phyloP scores from a whole-genome alignment of 1,139 yeast genomes.

The Blastobotrys arbuscula region DNA sequence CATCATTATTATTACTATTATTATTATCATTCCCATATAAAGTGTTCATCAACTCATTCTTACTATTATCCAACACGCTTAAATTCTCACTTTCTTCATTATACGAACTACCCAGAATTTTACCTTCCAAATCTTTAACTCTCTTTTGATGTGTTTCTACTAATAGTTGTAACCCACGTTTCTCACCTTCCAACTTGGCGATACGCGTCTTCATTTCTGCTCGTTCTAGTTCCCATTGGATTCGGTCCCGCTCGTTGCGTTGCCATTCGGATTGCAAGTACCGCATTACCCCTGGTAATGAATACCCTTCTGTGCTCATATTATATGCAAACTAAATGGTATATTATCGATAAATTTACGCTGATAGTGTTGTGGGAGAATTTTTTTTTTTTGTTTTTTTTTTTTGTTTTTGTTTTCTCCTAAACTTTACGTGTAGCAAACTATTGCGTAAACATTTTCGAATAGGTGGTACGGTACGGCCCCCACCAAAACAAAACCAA shows the following conservation, averaged over 20 bases:
- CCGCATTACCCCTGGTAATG: slow-evolving; percentile 48
- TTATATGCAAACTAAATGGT: too few relatives aligned
- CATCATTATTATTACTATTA: slow-evolving; percentile 7
- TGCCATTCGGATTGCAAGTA: slow-evolving; percentile 55
- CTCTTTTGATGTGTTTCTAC: slow-evolving; percentile 29
- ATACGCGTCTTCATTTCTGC: slow-evolving; percentile 47
- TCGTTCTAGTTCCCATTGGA: slow-evolving; percentile 51
- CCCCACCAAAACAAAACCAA: not conserved
- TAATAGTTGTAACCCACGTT: slow-evolving; percentile 30
- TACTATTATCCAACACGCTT: too few relatives aligned
- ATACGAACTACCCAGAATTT: not conserved
- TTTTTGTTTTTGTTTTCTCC: too few relatives aligned
- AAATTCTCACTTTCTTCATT: not conserved
- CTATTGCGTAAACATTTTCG: too few relatives aligned
- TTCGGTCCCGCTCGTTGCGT: slow-evolving; percentile 49
- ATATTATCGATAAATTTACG: too few relatives aligned
- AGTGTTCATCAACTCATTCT: slow-evolving; percentile 11
- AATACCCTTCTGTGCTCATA: slow-evolving; percentile 28
- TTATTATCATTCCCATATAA: slow-evolving; percentile 5
- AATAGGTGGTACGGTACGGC: too few relatives aligned
- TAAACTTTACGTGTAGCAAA: too few relatives aligned
- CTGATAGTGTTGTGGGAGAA: not conserved
- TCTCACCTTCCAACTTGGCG: slow-evolving; percentile 38
- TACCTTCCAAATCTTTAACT: slow-evolving; percentile 26
- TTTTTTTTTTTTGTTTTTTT: not conserved